Conservation (phyloP, 176 grass and related monocot species). For the Alloteropsis semialata region DNA sequence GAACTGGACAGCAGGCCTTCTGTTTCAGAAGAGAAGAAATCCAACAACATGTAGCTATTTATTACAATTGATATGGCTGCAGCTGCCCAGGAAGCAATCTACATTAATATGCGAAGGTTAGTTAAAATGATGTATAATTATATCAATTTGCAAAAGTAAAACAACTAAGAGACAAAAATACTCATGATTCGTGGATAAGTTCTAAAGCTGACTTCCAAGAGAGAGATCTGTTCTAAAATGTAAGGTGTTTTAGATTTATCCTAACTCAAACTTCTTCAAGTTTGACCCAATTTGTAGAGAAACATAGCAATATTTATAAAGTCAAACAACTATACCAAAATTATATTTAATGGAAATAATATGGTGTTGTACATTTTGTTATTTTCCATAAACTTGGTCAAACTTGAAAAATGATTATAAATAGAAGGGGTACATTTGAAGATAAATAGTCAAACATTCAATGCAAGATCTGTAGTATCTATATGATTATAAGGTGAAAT, state of each 20-base stretch:
- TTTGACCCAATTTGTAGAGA: not conserved
- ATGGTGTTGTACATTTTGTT: no score
- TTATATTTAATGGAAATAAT: no score
- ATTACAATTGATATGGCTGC: constrained; percentile 63
- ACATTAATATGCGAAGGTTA: not conserved
- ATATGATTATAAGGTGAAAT: not conserved
- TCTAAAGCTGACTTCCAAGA: not conserved
- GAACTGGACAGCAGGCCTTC: constrained; percentile 42
- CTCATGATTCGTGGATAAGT: not conserved
- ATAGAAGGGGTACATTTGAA: not conserved
- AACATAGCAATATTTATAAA: no score
- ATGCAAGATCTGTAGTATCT: not conserved
- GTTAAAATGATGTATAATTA: not conserved
- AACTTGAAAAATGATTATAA: no score
- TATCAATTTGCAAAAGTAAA: not conserved
- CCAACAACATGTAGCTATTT: constrained; percentile 77
- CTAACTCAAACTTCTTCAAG: not conserved
- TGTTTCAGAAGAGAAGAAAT: constrained; percentile 70
- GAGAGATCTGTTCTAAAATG: not conserved
- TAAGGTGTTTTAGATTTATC: not conserved
- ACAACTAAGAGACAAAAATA: not conserved
- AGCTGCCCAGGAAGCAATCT: constrained; percentile 74
- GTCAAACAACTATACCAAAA: no score
- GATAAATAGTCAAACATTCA: not conserved
- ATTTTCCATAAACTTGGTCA: no score